These are phyloP conservation scores for Casuarina glauca DNA, from an alignment of 306 rosid species.

Conservation along the genomic window DNA sequence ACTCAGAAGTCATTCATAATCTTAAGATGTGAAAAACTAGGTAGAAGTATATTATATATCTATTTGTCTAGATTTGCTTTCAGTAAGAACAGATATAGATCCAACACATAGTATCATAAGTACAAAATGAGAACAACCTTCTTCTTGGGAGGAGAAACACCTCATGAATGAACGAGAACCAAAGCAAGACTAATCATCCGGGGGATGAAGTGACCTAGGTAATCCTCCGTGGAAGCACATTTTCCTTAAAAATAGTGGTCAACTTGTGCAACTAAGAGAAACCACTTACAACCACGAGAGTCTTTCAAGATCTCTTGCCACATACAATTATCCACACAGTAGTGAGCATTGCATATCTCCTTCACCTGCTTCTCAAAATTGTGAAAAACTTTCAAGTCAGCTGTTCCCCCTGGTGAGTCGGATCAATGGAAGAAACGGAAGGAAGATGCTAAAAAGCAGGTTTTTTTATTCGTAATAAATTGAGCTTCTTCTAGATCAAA, in stretches of 20 bases:
- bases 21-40: neutral
- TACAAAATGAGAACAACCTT: neutral
- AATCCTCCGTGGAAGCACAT: neutral
- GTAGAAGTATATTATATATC: neutral
- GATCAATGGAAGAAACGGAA: too few species aligned
- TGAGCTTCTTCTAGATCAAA: neutral
- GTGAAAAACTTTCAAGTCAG: neutral
- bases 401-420: neutral
- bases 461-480: neutral
- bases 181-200: neutral
- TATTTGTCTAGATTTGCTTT: neutral
- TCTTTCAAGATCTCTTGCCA: neutral
- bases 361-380: too few species aligned
- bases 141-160: neutral
- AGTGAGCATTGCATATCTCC: too few species aligned
- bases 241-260: neutral
- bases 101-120: neutral
- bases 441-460: neutral
- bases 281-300: neutral
- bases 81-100: neutral
- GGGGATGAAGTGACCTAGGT: neutral
- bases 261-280: neutral
- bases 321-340: too few species aligned
- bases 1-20: neutral
- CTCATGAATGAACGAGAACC: neutral